These are phyloP conservation scores for Plasmodium knowlesi DNA, from an alignment of 169 alveolate species.

Conservation along the genomic window DNA sequence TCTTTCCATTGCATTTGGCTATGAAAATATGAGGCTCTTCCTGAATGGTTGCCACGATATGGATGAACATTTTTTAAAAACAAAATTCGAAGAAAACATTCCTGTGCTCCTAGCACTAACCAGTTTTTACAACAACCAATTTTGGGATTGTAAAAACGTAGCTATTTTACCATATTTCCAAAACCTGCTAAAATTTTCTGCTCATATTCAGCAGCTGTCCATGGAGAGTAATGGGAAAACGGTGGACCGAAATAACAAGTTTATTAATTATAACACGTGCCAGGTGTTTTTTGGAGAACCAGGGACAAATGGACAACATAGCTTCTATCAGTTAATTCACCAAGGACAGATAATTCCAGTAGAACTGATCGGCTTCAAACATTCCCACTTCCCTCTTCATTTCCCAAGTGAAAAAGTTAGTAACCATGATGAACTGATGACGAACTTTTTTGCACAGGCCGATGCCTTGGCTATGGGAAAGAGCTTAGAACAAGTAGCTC, in stretches of 20 bases:
- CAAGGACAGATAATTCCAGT: constrained; percentile 97
- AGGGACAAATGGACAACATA: constrained; percentile 99
- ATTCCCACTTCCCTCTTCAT: constrained; percentile 91
- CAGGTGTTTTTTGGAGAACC: constrained; percentile 99
- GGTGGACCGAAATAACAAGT: constrained; percentile 89
- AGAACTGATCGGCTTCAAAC: constrained; percentile 97
- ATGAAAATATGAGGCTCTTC: constrained; percentile 88
- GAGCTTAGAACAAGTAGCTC: constrained; percentile 86
- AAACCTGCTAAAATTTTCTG: constrained; percentile 94
- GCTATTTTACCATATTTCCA: constrained; percentile 99
- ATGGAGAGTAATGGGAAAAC: constrained; percentile 99
- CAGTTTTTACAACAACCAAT: constrained; percentile 94
- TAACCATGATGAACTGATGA: constrained; percentile 97
- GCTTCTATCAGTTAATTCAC: constrained; percentile 97
- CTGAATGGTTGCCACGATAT: constrained; percentile 88
- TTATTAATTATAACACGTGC: constrained; percentile 88
- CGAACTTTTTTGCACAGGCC: constrained; percentile 99
- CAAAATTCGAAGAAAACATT: constrained; percentile 88
- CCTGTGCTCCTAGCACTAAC: constrained; percentile 96
- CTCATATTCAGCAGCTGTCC: constrained; percentile 97
- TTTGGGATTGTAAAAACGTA: constrained; percentile 90
- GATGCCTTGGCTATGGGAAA: constrained; percentile 99
- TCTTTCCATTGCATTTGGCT: constrained; percentile 93
- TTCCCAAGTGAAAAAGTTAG: constrained; percentile 76
- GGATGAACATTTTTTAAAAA: constrained; percentile 91